Base-by-base conservation (phyloP, 2,329 filamentous ascomycete genomes). In the Diaporthe ilicicola region DNA sequence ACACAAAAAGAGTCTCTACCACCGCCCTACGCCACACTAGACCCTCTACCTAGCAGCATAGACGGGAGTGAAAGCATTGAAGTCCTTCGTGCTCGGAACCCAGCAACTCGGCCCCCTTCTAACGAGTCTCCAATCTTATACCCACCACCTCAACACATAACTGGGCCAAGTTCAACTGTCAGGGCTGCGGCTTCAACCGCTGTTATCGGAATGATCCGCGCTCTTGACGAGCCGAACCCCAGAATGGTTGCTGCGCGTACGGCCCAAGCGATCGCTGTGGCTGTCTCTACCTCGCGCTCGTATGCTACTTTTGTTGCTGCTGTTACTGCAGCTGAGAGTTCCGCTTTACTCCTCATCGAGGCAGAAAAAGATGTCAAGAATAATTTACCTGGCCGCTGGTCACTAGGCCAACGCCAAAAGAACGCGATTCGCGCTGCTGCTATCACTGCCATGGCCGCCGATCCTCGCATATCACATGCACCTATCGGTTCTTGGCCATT, bases 281-380 rank as follows among this genome's bases (percentile, higher is more conserved):
- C 59, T 48, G 59, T 34, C 7, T 62, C 59, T 3, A 62, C 59
- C 12, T 48, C 59, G 1, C 27, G 42, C 29, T 48, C 59, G 5
- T 48, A 37, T 17, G 29, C n/a, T 50, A 12, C 42, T 1, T 48
- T 19, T 2, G 7, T 62, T 24, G 59, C 59, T 17, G 59, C 59
- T 22, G 59, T 48, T 8, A 62, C 42, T 29, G 42, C 42, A 7
- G 59, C 9, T 15, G 59, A 62, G 42, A 48, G 19, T 7, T 0
- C 1, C 9, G 42, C 42, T 17, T 15, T 22, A 8, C 42, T 62
- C 22, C 0, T n/a, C 4, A 3, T 22, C 2, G 56, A 48, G n/a
- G n/a, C n/a, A n/a, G n/a, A n/a, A n/a, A n/a, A n/a, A 9, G 42
- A n/a, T 15, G 0, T 0, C 27, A 12, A 22, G 3, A 0, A 0